Conservation (phyloP, 768 basidiomycete species). For the Boletus vinaceobasis region DNA sequence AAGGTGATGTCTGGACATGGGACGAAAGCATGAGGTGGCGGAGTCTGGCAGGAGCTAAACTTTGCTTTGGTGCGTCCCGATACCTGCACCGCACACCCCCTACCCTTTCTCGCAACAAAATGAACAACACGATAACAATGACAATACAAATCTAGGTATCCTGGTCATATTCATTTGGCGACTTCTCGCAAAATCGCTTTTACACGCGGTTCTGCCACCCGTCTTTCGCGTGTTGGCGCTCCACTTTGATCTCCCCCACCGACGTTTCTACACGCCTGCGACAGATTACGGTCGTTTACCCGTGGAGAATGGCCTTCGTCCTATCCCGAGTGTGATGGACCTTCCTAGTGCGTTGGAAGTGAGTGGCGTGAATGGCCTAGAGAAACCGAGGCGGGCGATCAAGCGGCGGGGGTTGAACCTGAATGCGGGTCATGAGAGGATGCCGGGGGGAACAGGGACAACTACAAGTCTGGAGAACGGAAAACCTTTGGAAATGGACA, state of each 20-base stretch:
- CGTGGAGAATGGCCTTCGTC: conserved; percentile 53
- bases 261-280: conserved; percentile 87
- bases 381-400: conserved; percentile 33
- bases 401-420: conserved; percentile 22
- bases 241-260: conserved; percentile 69
- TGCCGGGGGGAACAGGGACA: conserved; percentile 27
- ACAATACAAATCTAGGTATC: conserved; percentile 49
- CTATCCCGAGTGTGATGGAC: conserved; percentile 86
- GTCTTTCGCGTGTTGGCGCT: conserved; percentile 73
- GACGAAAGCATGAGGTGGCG: conserved; percentile 37
- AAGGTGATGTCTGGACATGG: conserved; percentile 38
- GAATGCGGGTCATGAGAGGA: conserved; percentile 1
- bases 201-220: conserved; percentile 77
- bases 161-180: conserved; percentile 84
- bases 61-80: conserved; percentile 37
- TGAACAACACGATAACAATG: background rate
- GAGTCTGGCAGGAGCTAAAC: conserved; percentile 36
- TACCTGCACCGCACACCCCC: background rate
- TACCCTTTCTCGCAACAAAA: background rate
- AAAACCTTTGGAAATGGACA: conserved; percentile 28
- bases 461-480: conserved; percentile 23
- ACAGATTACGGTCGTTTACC: conserved; percentile 81
- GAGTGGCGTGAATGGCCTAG: conserved; percentile 37
- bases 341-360: conserved; percentile 47
- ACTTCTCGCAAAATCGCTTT: conserved; percentile 71